Percentiles rank a stretch among this genome's conserved stretches.
phyloP scores from a whole-genome alignment of 1,139 yeast genomes.

The Yamadazyma jaroonii region DNA sequence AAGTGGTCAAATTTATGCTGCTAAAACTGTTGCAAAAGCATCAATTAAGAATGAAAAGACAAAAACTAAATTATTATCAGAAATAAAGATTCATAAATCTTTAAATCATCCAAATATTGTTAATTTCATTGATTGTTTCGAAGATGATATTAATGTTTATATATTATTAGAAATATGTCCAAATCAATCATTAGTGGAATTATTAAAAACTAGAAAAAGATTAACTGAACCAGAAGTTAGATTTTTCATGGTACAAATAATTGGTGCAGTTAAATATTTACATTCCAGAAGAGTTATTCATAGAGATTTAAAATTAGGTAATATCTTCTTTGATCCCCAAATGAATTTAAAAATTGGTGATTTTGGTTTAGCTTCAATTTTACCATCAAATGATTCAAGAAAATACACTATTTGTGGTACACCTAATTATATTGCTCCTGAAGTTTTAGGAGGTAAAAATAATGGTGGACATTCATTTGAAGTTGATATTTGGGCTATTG shows the following conservation, averaged over 20 bases:
- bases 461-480: constrained; percentile 84
- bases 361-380: constrained; percentile 90
- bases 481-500: constrained; percentile 96
- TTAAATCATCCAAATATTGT: constrained; percentile 89
- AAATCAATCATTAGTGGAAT: constrained; percentile 88
- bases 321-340: constrained; percentile 86
- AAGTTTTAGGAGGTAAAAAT: constrained; percentile 84
- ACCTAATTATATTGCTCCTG: constrained; percentile 97
- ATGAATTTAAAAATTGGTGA: constrained; percentile 96
- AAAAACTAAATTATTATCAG: constrained; percentile 82
- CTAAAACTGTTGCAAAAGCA: constrained; percentile 96
- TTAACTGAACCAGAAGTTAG: constrained; percentile 92
- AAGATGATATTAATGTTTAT: constrained; percentile 90
- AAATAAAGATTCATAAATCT: constrained; percentile 91
- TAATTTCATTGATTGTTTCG: constrained; percentile 90
- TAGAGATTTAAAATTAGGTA: constrained; percentile 91
- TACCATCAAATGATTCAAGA: constrained; percentile 65
- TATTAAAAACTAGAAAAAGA: constrained; percentile 76
- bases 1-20: constrained; percentile 85
- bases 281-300: constrained; percentile 94
- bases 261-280: constrained; percentile 91
- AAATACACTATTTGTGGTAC: constrained; percentile 96
- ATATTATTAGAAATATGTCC: constrained; percentile 93
- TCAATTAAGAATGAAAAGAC: constrained; percentile 91
- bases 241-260: constrained; percentile 83